Evolutionary conservation across 2,329 filamentous ascomycete species (phyloP).

Genomic region (Clonostachys rhizophaga): DNA sequence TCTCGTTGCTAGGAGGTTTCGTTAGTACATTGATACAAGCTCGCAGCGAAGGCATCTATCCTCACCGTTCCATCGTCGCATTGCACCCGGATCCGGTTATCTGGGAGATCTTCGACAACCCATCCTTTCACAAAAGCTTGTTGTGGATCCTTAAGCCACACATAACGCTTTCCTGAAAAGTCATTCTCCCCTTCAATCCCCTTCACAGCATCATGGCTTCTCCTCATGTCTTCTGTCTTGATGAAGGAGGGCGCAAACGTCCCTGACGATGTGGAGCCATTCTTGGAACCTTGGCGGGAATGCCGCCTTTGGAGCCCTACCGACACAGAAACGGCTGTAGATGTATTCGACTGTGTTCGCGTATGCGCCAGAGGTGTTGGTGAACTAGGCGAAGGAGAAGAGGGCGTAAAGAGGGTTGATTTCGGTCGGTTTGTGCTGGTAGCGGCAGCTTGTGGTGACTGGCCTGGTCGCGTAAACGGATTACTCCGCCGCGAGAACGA

Average conservation of each 20-base stretch:
- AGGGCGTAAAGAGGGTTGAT: constrained; percentile 51
- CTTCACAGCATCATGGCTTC: constrained; percentile 48
- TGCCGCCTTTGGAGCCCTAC: constrained; percentile 15
- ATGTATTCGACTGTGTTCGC: constrained; percentile 65
- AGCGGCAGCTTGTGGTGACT: constrained; percentile 52
- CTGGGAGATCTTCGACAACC: constrained; percentile 76
- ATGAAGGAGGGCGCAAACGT: constrained; percentile 98
- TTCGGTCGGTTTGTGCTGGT: constrained; percentile 57
- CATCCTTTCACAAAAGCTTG: constrained; percentile 89
- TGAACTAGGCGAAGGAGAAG: neutral
- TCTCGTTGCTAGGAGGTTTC: constrained; percentile 65
- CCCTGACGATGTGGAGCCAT: constrained; percentile 58
- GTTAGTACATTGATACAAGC: constrained; percentile 8
- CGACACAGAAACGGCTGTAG: constrained; percentile 7
- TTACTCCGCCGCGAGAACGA: constrained; percentile 71
- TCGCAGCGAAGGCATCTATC: constrained; percentile 7
- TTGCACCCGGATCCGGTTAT: constrained; percentile 73
- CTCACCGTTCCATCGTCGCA: constrained; percentile 87
- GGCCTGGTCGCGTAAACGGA: constrained; percentile 65
- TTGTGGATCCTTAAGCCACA: constrained; percentile 89
- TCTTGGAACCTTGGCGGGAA: constrained; percentile 56
- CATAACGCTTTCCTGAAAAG: constrained; percentile 97
- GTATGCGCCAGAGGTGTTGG: constrained; percentile 48
- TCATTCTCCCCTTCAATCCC: constrained; percentile 97
- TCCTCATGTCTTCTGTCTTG: constrained; percentile 73